Evolutionary conservation across 2,329 filamentous ascomycete genomes (phyloP), one percentile per base, ranked within the genome.

Genomic region (Emydomyces testavorans): DNA sequence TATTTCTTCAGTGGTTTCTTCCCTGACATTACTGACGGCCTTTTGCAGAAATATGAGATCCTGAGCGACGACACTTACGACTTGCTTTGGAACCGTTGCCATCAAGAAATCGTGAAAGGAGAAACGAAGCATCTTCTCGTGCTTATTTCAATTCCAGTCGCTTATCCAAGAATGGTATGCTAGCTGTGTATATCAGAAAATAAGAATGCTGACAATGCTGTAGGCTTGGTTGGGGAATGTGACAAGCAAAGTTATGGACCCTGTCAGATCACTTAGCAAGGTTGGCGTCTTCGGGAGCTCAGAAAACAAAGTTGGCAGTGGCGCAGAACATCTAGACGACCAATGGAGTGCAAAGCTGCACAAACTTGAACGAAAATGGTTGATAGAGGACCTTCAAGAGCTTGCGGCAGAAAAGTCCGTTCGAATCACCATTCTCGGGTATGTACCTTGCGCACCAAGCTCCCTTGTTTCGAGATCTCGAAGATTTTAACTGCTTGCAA

Each of bases 281-380:
- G 77, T 83, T 29, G 89, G 90, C 1, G 66, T 93, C 55, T 74
- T 96, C 44, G 85, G 87, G 51, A 75, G 75, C 10, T 79, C 93
- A 36, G 72, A 94, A 32, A 94, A 94, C 68, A 84, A 84, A 56
- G 89, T 94, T 57, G 89, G 95, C 59, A 88, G 87, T 18, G 87
- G 87, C 15, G 84, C 92, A 4, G 92, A 96, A 65, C 85, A 96
- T 11, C 71, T 94, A 23, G 89, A 94, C 61, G 92, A 96, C 64
- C 90, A 98, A 62, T 98, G 92, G 92, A 95, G 90, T 0, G 86
- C 90, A 31, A 94, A 87, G 62, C 85, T 88, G 60, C 89, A 96
- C 70, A 98, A 96, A 63, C 75, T 79, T 21, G 92, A 98, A 66
- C 80, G 92, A 43, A 85, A 82, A 53, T 83, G 85, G 65, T 74